A percentile compares a stretch with the other conserved stretches of the same genome.
phyloP scores from a whole-genome alignment of 176 grass and related monocot genomes.

The Tuctoria greenei region DNA sequence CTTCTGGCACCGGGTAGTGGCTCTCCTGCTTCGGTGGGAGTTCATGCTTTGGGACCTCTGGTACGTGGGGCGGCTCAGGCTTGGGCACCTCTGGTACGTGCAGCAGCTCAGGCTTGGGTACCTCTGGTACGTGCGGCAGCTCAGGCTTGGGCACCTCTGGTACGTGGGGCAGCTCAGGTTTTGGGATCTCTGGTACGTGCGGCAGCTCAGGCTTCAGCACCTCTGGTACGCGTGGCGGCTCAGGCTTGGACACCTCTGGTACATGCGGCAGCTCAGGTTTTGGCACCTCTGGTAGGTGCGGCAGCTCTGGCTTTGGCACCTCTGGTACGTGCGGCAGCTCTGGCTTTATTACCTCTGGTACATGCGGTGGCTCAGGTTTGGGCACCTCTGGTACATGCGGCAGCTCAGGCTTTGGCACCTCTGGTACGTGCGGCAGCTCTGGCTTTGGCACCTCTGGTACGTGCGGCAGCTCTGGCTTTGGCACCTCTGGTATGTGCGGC shows the following conservation, averaged over 20 bases:
- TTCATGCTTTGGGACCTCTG: not conserved
- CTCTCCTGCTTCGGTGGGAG: constrained; percentile 8
- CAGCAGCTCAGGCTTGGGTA: not conserved
- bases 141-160: not conserved
- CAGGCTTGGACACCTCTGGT: not conserved
- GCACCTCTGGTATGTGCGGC: not conserved
- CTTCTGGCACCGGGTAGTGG: not conserved
- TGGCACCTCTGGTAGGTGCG: not conserved
- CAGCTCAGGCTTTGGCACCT: constrained; percentile 23
- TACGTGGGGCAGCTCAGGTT: not conserved
- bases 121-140: not conserved
- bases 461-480: not conserved
- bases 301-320: not conserved
- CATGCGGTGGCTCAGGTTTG: not conserved
- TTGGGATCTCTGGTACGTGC: not conserved
- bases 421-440: not conserved
- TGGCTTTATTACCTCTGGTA: not conserved
- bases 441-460: not conserved
- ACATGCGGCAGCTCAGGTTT: constrained; percentile 20
- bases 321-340: not conserved
- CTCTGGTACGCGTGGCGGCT: not conserved
- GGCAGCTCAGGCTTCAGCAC: not conserved
- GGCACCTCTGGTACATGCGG: not conserved
- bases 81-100: not conserved
- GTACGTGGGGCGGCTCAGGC: not conserved